Evolutionary conservation across 306 rosid genomes (phyloP).

Genomic region (Hylodesmum podocarpum): DNA sequence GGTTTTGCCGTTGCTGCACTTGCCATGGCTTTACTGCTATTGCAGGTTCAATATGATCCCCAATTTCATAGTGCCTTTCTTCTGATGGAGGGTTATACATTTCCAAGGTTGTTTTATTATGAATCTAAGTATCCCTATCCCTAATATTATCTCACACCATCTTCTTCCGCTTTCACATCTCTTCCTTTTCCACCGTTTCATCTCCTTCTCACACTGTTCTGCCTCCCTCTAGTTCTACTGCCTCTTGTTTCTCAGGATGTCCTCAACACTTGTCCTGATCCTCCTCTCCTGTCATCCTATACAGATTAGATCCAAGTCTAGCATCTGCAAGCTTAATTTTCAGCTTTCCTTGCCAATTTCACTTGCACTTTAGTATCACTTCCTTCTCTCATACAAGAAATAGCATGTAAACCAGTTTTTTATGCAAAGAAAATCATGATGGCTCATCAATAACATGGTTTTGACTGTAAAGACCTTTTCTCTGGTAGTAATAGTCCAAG

Average conservation of each 20-base stretch:
- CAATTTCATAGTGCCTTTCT: not conserved
- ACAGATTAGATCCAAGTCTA: not conserved
- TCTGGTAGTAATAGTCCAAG: not conserved
- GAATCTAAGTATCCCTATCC: not conserved
- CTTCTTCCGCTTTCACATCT: not conserved
- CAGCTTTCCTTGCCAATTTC: not conserved
- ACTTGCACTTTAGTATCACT: not conserved
- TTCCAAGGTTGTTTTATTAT: not conserved
- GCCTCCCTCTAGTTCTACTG: not conserved
- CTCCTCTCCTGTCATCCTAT: not conserved
- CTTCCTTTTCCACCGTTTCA: not conserved
- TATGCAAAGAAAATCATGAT: not conserved
- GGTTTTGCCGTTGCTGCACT: not conserved
- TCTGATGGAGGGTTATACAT: not conserved
- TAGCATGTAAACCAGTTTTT: not conserved
- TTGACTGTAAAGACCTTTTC: not conserved
- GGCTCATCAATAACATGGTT: not conserved
- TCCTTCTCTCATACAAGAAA: not conserved
- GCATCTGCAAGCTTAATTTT: not conserved
- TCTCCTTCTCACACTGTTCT: not conserved
- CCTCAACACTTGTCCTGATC: not conserved
- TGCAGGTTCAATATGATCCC: not conserved
- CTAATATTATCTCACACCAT: not conserved
- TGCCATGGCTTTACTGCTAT: not conserved
- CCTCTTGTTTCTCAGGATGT: not conserved